Percentiles rank a stretch among this genome's conserved stretches.
Conservation (phyloP, 2,329 filamentous ascomycete species). For the Alternaria ventricosa region DNA sequence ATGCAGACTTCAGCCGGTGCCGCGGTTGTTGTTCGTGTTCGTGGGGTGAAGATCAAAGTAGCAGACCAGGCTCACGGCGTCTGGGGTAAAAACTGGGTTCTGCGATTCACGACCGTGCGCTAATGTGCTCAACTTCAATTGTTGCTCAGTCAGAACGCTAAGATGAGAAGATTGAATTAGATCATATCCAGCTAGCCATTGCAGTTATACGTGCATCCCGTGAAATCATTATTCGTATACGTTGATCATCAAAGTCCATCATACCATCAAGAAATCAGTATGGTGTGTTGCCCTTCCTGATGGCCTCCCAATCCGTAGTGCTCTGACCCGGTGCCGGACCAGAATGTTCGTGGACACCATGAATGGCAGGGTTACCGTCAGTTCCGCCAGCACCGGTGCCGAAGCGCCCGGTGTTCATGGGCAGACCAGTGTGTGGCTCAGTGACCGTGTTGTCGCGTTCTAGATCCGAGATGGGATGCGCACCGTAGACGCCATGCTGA, state of each 20-base stretch:
- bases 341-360: slow-evolving; percentile 29
- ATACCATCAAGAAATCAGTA: slow-evolving; percentile 20
- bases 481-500: slow-evolving; percentile 23
- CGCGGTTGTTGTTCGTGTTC: neutral
- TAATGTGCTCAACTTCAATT: neutral
- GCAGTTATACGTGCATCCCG: neutral
- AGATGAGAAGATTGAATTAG: neutral
- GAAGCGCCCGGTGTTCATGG: slow-evolving; percentile 50
- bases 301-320: slow-evolving; percentile 28
- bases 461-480: slow-evolving; percentile 22
- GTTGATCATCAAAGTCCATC: neutral
- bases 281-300: slow-evolving; percentile 36
- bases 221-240: neutral
- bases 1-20: neutral
- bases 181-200: neutral
- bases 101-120: neutral
- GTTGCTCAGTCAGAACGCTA: neutral
- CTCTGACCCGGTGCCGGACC: neutral
- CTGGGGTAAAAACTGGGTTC: neutral
- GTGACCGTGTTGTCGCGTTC: slow-evolving; percentile 34
- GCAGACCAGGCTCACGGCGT: neutral
- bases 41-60: neutral
- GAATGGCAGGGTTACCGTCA: slow-evolving; percentile 42
- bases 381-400: slow-evolving; percentile 48
- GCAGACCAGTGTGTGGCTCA: slow-evolving; percentile 50